phyloP scores from a whole-genome alignment of 2,329 filamentous ascomycete species.

The Penicillium sp. region DNA sequence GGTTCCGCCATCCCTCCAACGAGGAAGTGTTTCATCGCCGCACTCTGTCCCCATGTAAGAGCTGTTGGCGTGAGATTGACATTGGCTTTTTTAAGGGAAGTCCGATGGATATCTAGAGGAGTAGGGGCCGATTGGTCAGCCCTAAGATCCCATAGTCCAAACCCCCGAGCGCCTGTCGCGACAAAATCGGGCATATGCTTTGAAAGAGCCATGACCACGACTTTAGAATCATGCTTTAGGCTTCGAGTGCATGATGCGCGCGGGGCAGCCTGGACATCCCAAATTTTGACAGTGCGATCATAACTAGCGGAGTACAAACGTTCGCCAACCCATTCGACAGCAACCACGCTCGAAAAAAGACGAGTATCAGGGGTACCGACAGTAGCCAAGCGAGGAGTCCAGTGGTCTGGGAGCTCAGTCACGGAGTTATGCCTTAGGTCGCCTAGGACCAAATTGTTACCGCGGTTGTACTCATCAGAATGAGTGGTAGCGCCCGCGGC shows the following conservation, averaged over 20 bases:
- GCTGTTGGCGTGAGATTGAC: conserved; percentile 42
- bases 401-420: conserved; percentile 53
- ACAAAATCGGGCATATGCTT: conserved; percentile 34
- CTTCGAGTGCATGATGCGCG: conserved; percentile 30
- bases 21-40: conserved; percentile 40
- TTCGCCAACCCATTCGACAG: conserved; percentile 49
- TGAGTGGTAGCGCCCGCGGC: conserved; percentile 55
- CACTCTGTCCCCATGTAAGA: conserved; percentile 45
- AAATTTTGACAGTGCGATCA: conserved; percentile 54
- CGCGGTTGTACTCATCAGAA: conserved; percentile 54
- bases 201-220: conserved; percentile 50
- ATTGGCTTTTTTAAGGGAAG: conserved; percentile 24
- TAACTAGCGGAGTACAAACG: conserved; percentile 52
- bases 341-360: conserved; percentile 54
- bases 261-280: conserved; percentile 40
- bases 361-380: conserved; percentile 47
- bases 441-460: conserved; percentile 54
- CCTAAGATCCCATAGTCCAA: conserved; percentile 38
- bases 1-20: conserved; percentile 53
- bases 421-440: conserved; percentile 41
- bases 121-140: conserved; percentile 20
- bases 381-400: conserved; percentile 38
- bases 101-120: conserved; percentile 24
- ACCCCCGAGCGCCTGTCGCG: conserved; percentile 46
- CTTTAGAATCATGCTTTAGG: conserved; percentile 44